Evolutionary conservation across 2,329 filamentous ascomycete genomes (phyloP).

Genomic region (Verticillium nubilum): DNA sequence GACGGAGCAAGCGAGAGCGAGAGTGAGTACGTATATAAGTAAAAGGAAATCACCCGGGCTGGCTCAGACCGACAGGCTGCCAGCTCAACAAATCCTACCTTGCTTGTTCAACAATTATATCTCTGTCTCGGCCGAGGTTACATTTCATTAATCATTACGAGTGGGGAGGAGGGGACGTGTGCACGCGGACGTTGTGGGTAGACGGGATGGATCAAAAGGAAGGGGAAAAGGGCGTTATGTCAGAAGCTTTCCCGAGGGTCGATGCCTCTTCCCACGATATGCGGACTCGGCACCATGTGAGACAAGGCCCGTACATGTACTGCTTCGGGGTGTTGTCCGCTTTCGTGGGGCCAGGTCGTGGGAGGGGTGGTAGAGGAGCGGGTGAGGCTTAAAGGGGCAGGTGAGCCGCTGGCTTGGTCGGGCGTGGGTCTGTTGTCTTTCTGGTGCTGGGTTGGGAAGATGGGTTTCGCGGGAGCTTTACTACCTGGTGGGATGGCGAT

Average conservation of each 20-base stretch:
- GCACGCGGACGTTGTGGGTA: not conserved
- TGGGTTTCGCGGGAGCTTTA: not conserved
- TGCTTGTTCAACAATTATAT: not conserved
- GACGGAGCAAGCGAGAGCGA: not conserved
- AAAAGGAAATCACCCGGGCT: not conserved
- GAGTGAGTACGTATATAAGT: not conserved
- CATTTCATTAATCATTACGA: not conserved
- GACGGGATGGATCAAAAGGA: not conserved
- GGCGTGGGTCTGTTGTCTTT: not conserved
- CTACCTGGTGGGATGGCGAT: not conserved
- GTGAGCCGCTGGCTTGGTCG: not conserved
- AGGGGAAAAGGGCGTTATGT: not conserved
- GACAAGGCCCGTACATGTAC: not conserved
- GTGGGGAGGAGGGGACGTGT: not conserved
- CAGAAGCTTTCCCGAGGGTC: not conserved
- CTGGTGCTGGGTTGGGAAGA: not conserved
- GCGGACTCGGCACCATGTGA: not conserved
- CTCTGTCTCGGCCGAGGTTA: not conserved
- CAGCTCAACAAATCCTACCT: not conserved
- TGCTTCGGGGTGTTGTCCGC: not conserved
- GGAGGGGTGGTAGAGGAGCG: not conserved
- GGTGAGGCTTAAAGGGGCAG: not conserved
- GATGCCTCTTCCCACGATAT: not conserved
- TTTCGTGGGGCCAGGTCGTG: not conserved
- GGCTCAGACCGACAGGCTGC: not conserved